A percentile compares a stretch with the other conserved stretches of the same genome.
Conservation (phyloP, 305 asterid species). For the Euphrasia arctica region DNA sequence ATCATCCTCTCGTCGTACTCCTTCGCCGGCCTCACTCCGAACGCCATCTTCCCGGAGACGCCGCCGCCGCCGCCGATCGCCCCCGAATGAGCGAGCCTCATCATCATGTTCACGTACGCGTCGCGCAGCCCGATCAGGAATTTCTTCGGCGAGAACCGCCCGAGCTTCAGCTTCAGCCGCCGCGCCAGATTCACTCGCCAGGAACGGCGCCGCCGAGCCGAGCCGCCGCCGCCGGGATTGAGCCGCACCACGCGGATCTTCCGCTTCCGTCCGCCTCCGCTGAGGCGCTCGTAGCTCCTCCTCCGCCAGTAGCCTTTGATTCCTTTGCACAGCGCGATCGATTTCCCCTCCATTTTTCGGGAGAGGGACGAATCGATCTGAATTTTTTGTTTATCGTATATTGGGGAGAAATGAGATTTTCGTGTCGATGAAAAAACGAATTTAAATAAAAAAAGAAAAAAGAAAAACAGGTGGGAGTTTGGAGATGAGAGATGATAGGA, state of each 20-base stretch:
- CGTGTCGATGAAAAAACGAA: slow-evolving; percentile 15
- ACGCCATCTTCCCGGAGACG: slow-evolving; percentile 27
- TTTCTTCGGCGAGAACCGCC: slow-evolving; percentile 51
- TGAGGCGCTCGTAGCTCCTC: slow-evolving; percentile 49
- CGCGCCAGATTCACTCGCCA: slow-evolving; percentile 37
- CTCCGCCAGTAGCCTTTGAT: slow-evolving; percentile 55
- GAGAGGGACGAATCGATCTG: background rate
- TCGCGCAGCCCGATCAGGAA: slow-evolving; percentile 42
- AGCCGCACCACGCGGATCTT: slow-evolving; percentile 30
- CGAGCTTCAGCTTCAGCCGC: slow-evolving; percentile 26
- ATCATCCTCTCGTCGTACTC: slow-evolving; percentile 67
- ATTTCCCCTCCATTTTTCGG: slow-evolving; percentile 39
- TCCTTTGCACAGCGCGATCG: slow-evolving; percentile 30
- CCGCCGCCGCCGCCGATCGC: slow-evolving; percentile 34
- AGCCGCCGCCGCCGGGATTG: slow-evolving; percentile 16
- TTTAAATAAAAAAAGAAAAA: background rate
- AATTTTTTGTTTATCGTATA: background rate
- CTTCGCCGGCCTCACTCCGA: slow-evolving; percentile 40
- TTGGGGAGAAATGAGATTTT: slow-evolving; percentile 25
- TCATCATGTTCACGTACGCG: slow-evolving; percentile 53
- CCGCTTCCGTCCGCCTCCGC: slow-evolving; percentile 28
- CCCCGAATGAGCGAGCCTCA: slow-evolving; percentile 38
- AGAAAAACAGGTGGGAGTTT: slow-evolving; percentile 33
- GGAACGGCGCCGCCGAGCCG: slow-evolving; percentile 33
- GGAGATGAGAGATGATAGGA: slow-evolving; percentile 17